phyloP scores from a whole-genome alignment of 2,329 filamentous ascomycete genomes.

The Botrytis cinerea region DNA sequence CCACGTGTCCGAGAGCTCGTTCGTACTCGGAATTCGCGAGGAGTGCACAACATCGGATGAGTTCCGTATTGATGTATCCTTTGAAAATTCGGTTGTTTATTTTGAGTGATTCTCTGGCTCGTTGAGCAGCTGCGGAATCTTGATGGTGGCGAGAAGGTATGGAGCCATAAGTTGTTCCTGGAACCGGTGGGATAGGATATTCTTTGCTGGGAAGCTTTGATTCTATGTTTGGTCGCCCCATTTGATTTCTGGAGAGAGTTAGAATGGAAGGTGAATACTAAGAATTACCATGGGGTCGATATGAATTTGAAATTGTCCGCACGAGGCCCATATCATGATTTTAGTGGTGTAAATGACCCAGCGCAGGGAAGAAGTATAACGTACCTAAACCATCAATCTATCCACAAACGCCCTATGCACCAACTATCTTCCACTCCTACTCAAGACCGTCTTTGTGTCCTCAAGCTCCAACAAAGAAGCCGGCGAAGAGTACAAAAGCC shows the following conservation, averaged over 20 bases:
- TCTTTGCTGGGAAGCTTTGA: not conserved
- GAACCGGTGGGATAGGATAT: not conserved
- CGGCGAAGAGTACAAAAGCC: not conserved
- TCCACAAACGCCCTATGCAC: not conserved
- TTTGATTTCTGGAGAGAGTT: not conserved
- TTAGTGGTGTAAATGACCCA: not conserved
- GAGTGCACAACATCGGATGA: slow-evolving; percentile 25
- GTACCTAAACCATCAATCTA: not conserved
- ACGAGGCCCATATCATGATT: not conserved
- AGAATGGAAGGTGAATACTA: not conserved
- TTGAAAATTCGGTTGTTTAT: not conserved
- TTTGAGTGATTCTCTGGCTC: not conserved
- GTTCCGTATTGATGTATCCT: slow-evolving; percentile 25
- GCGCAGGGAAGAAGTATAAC: not conserved
- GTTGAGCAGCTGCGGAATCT: not conserved
- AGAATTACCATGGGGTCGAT: not conserved
- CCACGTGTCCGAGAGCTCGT: slow-evolving; percentile 18
- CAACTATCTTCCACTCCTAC: not conserved
- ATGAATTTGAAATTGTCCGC: no score
- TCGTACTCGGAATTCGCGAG: slow-evolving; percentile 19
- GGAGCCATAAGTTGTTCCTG: not conserved
- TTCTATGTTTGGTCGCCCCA: not conserved
- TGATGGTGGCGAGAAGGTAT: no score
- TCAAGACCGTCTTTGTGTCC: not conserved
- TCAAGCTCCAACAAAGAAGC: not conserved